phyloP scores from a whole-genome alignment of 805 yeast species.

The Saturnispora sanitii region DNA sequence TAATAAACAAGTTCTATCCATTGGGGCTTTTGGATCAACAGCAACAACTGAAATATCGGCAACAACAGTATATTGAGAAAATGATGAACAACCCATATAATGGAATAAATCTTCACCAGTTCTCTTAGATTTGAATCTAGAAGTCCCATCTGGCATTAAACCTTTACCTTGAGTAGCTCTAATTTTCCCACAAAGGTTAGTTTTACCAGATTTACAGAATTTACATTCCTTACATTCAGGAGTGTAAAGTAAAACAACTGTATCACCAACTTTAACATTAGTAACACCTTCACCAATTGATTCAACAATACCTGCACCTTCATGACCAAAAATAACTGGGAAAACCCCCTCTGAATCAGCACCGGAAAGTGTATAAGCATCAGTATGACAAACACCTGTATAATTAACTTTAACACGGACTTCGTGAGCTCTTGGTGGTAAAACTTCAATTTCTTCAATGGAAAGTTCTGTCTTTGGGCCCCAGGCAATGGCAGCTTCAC shows the following conservation, averaged over 20 bases:
- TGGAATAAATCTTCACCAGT: constrained; percentile 73
- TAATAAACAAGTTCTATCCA: constrained; percentile 80
- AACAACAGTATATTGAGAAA: constrained; percentile 94
- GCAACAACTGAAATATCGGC: constrained; percentile 96
- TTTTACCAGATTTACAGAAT: constrained; percentile 90
- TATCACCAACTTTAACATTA: constrained; percentile 84
- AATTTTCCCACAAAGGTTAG: constrained; percentile 91
- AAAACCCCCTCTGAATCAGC: constrained; percentile 93
- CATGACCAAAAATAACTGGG: constrained; percentile 93
- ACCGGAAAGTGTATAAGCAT: constrained; percentile 92
- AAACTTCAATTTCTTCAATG: constrained; percentile 82
- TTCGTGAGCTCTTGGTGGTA: constrained; percentile 94
- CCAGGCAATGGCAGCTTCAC: constrained; percentile 98
- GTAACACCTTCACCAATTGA: constrained; percentile 91
- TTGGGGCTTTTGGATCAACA: constrained; percentile 72
- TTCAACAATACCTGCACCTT: constrained; percentile 97
- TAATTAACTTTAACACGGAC: constrained; percentile 80
- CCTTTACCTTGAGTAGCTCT: constrained; percentile 98
- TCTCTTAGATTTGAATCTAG: constrained; percentile 66
- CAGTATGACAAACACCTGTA: constrained; percentile 98
- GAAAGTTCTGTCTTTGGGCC: constrained; percentile 70
- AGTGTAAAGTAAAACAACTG: constrained; percentile 87
- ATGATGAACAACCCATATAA: constrained; percentile 97
- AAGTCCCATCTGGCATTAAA: constrained; percentile 96
- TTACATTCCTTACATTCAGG: constrained; percentile 96